phyloP scores from a whole-genome alignment of 805 yeast species.

The Scheffersomyces spartinae region DNA sequence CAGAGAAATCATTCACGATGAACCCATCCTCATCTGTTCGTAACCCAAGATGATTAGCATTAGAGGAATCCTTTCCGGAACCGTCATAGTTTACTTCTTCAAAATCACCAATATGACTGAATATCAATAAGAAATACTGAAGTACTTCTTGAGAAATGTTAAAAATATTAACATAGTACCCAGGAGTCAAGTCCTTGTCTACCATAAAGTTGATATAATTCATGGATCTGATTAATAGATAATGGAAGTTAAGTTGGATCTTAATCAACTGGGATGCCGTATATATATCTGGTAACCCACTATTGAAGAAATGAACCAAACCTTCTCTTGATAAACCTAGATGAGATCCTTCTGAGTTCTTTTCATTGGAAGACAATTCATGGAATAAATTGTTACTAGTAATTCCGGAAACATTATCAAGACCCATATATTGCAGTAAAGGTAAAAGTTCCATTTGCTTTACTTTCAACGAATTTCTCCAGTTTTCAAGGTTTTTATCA shows the following conservation, averaged over 20 bases:
- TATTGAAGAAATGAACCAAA: constrained; percentile 14
- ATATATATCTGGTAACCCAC: constrained; percentile 26
- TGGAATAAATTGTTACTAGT: constrained; percentile 18
- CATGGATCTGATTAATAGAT: constrained; percentile 27
- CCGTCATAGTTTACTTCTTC: constrained; percentile 3
- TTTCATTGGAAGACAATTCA: constrained; percentile 12
- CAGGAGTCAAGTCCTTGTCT: constrained; percentile 26
- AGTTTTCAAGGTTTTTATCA: constrained; percentile 27
- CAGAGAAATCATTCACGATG: constrained; percentile 32
- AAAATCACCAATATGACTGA: constrained; percentile 20
- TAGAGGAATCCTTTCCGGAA: background rate
- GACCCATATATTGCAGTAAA: constrained; percentile 17
- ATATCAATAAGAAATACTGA: constrained; percentile 24
- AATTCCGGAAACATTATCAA: constrained; percentile 13
- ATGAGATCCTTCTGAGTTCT: constrained; percentile 7
- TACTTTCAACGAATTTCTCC: constrained; percentile 27
- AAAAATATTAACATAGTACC: constrained; percentile 22
- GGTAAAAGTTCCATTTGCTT: constrained; percentile 17
- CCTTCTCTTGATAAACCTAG: too few relatives aligned
- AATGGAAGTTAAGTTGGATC: constrained; percentile 32
- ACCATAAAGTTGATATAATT: constrained; percentile 32
- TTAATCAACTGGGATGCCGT: constrained; percentile 28
- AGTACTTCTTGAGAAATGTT: constrained; percentile 27
- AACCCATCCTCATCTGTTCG: constrained; percentile 35
- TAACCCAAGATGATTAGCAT: constrained; percentile 13